Evolutionary conservation across 2,329 filamentous ascomycete genomes (phyloP), one percentile per base, ranked within the genome.

Genomic region (Fusarium sacchari): DNA sequence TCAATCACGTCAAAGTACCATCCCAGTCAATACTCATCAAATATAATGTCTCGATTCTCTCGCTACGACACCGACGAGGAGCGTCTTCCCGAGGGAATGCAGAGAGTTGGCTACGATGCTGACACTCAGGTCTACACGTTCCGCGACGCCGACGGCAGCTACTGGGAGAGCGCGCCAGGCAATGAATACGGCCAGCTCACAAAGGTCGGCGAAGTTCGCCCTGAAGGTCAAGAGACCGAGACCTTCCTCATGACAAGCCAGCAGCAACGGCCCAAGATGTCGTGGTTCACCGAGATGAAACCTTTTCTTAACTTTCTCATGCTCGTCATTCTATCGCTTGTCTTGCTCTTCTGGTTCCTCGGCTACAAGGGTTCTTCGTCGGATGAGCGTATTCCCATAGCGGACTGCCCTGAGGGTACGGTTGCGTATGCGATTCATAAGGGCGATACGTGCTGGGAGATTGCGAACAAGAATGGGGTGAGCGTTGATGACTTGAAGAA

Each of bases 281-380:
- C 88, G 11, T 87, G 88, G 84, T 83, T 88, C 36, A 83, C 84
- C 39, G 85, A 88, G 67, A 81, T 88, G 81, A 84, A 83, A 81
- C 86, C 86, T n/a, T 81, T 90, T 71, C 82, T 90, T 76, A 89
- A 89, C 76, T 90, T 90, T 79, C 88, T 87, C 60, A 79, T 90
- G 68, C 78, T 90, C 40, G 82, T 89, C 60, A 81, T 87, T 8
- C 74, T 89, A 22, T 86, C 85, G 67, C 79, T 90, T 53, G 76
- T 90, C 39, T 77, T 84, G 24, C 74, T 90, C 47, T 84, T 86
- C 67, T 88, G 85, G 84, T 85, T 84, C 77, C 80, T 88, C 24
- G 79, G 81, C 64, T 76, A 79, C 61, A 79, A 78, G 6, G 75
- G 81, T 0, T 75, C 76, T 1, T 75, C 76, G 18, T 47, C 72